A percentile compares a stretch with the other conserved stretches of the same genome.
Conservation (phyloP, 768 basidiomycete species). For the Mrakia frigida region DNA sequence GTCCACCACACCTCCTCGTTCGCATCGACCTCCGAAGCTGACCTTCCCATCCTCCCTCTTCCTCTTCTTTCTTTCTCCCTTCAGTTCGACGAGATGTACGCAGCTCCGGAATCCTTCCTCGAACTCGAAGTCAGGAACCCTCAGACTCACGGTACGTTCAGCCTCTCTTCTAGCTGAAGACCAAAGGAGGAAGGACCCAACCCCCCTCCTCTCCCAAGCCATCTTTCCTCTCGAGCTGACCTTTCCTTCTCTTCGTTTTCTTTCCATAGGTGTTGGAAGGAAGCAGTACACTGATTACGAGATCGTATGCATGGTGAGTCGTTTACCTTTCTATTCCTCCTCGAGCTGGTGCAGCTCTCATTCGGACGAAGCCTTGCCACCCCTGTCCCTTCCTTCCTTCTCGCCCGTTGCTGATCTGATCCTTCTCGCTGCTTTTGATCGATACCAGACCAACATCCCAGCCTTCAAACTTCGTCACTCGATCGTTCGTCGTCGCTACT, state of each 20-base stretch:
- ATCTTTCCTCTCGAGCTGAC: slow-evolving; percentile 3
- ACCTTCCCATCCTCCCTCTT: neutral
- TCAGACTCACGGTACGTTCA: slow-evolving; percentile 70
- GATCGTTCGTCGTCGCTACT: slow-evolving; percentile 78
- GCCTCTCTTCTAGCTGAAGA: no score
- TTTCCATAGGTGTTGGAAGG: slow-evolving; percentile 76
- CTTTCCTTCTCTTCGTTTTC: neutral
- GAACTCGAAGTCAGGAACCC: slow-evolving; percentile 97
- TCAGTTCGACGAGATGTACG: slow-evolving; percentile 89
- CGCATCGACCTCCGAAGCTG: neutral
- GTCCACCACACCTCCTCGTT: no score
- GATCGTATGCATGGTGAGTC: slow-evolving; percentile 84
- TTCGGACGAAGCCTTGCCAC: neutral
- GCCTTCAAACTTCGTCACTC: slow-evolving; percentile 97
- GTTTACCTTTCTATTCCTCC: slow-evolving; percentile 34
- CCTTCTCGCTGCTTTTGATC: slow-evolving; percentile 1
- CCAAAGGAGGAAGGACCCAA: no score
- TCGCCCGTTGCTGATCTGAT: neutral
- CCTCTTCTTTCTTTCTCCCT: neutral
- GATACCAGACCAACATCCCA: slow-evolving; percentile 85
- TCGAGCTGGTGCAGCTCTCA: neutral
- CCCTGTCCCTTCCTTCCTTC: neutral
- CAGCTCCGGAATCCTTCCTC: slow-evolving; percentile 74
- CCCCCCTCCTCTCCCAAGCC: no score
- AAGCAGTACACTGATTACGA: slow-evolving; percentile 99